phyloP scores from a whole-genome alignment of 768 basidiomycete species.

The Cystobasidium onofrii region DNA sequence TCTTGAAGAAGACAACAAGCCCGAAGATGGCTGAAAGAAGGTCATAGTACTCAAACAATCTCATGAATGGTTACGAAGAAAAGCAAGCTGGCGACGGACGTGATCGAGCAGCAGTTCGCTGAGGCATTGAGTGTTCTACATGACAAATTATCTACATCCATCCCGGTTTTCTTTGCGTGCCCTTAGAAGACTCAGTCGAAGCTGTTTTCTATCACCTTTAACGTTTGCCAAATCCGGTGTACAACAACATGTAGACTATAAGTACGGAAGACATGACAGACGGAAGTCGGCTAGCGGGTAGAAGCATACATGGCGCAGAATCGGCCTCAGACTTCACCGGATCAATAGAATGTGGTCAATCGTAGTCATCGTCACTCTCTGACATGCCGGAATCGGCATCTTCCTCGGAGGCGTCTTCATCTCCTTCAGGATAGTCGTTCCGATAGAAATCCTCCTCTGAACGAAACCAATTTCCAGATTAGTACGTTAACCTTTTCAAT shows the following conservation, averaged over 20 bases:
- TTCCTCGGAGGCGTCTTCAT: constrained; percentile 22
- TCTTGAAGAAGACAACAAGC: background rate
- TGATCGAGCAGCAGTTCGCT: background rate
- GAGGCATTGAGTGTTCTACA: no score
- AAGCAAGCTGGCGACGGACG: background rate
- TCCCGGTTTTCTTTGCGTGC: no score
- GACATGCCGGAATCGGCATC: background rate
- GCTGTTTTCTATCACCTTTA: no score
- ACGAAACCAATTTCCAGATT: no score
- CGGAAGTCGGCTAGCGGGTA: no score
- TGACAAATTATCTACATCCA: no score
- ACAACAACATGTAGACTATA: background rate
- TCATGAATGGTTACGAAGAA: background rate
- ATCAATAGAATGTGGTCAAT: background rate
- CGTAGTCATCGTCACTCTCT: constrained; percentile 23
- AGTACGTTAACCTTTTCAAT: no score
- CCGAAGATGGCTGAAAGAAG: background rate
- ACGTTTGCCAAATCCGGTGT: no score
- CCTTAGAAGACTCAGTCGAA: no score
- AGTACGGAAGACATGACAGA: background rate
- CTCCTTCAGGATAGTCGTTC: constrained; percentile 41
- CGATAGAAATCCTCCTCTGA: constrained; percentile 41
- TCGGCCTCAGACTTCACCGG: no score
- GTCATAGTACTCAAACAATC: background rate
- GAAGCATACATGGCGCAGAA: no score